Conservation (phyloP, 805 yeast genomes). For the Naumovozyma baii region DNA sequence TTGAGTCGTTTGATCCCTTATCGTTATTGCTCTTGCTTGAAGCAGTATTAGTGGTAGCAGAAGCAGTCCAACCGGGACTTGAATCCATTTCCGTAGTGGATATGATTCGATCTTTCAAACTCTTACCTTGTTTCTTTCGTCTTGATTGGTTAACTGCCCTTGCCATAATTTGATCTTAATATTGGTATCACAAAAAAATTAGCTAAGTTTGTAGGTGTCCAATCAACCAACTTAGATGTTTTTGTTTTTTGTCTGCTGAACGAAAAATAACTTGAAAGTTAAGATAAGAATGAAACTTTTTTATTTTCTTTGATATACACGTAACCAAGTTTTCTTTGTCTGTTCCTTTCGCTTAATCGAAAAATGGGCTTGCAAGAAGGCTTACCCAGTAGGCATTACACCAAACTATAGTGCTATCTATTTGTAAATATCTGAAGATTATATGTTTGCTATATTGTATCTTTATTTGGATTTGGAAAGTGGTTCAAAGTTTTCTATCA, state of each 20-base stretch:
- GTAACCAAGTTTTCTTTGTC: too few relatives aligned
- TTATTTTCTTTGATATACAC: too few relatives aligned
- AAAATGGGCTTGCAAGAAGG: not conserved
- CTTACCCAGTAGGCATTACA: not conserved
- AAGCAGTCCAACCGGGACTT: not conserved
- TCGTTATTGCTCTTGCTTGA: not conserved
- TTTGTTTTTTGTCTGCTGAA: too few relatives aligned
- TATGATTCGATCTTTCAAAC: not conserved
- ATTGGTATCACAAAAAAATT: too few relatives aligned
- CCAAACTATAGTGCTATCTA: too few relatives aligned
- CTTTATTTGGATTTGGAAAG: too few relatives aligned
- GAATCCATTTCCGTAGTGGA: not conserved
- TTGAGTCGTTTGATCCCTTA: not conserved
- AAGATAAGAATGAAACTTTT: too few relatives aligned
- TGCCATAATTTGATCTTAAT: not conserved
- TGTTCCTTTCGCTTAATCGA: not conserved
- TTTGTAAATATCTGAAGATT: too few relatives aligned
- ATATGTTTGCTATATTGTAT: too few relatives aligned
- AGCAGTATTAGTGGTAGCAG: not conserved
- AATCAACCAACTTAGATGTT: too few relatives aligned
- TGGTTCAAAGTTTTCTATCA: conserved; percentile 1
- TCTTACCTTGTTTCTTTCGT: not conserved
- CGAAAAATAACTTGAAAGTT: too few relatives aligned
- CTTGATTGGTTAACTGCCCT: not conserved
- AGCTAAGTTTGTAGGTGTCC: too few relatives aligned